Conservation (phyloP, 1,284 basidiomycete species). For the Naganishia liquefaciens region DNA sequence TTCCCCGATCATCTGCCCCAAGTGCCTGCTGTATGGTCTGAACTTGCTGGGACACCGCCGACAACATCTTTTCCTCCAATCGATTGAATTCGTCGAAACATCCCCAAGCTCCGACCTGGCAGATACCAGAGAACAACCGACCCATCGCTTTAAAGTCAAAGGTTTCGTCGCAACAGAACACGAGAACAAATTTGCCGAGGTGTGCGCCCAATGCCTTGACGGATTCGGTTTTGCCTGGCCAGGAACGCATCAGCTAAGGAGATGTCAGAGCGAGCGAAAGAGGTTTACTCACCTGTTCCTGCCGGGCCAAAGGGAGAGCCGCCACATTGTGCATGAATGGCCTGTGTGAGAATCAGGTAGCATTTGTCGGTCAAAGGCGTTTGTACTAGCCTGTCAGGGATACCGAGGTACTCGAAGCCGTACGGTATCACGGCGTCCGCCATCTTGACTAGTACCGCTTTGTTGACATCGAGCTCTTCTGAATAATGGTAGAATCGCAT, state of each 20-base stretch:
- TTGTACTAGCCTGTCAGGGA: conserved; percentile 94
- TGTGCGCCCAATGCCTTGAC: conserved; percentile 98
- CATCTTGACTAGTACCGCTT: conserved; percentile 76
- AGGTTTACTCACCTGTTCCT: conserved; percentile 71
- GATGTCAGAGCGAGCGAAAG: conserved; percentile 24
- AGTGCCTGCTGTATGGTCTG: conserved; percentile 98
- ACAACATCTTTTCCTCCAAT: conserved; percentile 94
- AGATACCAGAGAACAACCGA: conserved; percentile 96
- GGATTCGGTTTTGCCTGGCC: conserved; percentile 93
- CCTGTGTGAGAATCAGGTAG: conserved; percentile 95
- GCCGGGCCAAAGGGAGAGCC: conserved; percentile 98
- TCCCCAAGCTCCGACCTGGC: conserved; percentile 99
- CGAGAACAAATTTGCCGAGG: conserved; percentile 93
- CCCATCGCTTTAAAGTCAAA: conserved; percentile 99
- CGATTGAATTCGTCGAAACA: conserved; percentile 99
- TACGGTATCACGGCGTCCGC: conserved; percentile 94
- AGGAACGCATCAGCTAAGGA: conserved; percentile 1
- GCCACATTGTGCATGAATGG: conserved; percentile 88
- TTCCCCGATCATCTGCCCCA: conserved; percentile 73
- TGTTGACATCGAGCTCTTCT: conserved; percentile 69
- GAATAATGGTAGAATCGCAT: conserved; percentile 96
- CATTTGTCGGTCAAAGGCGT: conserved; percentile 98
- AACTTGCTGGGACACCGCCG: conserved; percentile 98
- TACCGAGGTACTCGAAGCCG: conserved; percentile 98
- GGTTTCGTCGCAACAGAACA: conserved; percentile 99